Base-by-base conservation (phyloP, 805 yeast species). In the Candida chilensis region DNA sequence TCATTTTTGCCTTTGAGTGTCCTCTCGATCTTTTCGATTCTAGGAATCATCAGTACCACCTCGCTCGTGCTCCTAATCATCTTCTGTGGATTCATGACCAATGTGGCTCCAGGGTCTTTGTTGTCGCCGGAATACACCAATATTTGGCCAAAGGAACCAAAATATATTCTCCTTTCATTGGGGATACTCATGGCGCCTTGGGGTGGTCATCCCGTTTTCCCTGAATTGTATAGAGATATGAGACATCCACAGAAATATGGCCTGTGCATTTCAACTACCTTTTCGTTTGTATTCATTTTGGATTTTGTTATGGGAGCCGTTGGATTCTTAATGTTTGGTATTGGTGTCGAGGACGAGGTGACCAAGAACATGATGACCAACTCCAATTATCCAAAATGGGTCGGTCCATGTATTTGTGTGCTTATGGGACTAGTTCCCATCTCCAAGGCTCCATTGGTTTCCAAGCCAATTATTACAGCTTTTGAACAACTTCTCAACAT, bases 171-270 rank as follows among this genome's bases (percentile, higher is more conserved):
- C 7, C 51, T 74, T 20, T 67, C 80, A 1, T 57, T 75, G 29
- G 84, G 84, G 9, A 75, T 78, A 31, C 65, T 76, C 36, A 65
- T 78, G 65, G 80, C 88, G 4, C 88, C 90, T 1, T 83, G 82
- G 62, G 87, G 92, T 5, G 90, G 92, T 0, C 92, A 83, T 53
- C 85, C 92, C 4, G 71, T 83, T 16, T 83, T 82, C 44, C 92
- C 92, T 3, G 82, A 82, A 40, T 60, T 82, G 31, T 77, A 74
- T 47, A 65, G 75, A 20, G 94, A 82, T 50, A 77, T 82, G 81
- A 64, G 82, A 32, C 80, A 74, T 39, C 88, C 90, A 3, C 39
- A 56, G 17, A 75, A 78, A 43, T 82, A 71, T 47, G 40, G 48
- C n/a, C 46, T 48, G 15, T 65, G 78, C 34, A 60, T 78, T 31